These are phyloP conservation scores for Pseudogymnoascus sp. DNA, from an alignment of 2,329 filamentous ascomycete species.

Conservation along the genomic window DNA sequence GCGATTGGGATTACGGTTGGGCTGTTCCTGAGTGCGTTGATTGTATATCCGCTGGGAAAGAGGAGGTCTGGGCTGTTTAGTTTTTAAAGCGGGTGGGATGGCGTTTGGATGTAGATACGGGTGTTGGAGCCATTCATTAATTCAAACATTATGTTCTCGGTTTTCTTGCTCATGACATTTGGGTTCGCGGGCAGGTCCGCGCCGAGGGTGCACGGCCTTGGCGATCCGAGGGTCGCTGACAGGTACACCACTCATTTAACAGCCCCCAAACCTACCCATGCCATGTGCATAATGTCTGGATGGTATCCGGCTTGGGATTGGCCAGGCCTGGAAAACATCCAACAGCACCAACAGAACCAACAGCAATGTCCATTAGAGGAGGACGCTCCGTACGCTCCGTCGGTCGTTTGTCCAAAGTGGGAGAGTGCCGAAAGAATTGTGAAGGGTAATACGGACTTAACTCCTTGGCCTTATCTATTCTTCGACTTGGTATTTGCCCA, in stretches of 20 bases:
- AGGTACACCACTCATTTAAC: background rate
- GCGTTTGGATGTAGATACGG: background rate
- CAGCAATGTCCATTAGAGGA: background rate
- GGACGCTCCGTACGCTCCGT: background rate
- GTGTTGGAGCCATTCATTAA: background rate
- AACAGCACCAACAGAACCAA: background rate
- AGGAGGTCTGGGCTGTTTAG: slow-evolving; percentile 35
- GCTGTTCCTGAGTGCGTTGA: slow-evolving; percentile 33
- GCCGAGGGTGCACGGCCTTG: background rate
- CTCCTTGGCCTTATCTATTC: background rate
- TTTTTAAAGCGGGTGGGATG: slow-evolving; percentile 23
- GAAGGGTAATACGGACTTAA: background rate
- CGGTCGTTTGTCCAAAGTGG: background rate
- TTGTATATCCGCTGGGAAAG: slow-evolving; percentile 36
- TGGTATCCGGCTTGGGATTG: background rate
- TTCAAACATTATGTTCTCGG: background rate
- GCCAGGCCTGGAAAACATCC: background rate
- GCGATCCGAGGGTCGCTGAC: background rate
- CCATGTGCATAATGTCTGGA: background rate
- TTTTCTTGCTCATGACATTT: background rate
- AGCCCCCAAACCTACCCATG: background rate
- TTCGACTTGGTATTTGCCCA: background rate
- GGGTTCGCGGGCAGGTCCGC: slow-evolving; percentile 1
- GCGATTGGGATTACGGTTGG: slow-evolving; percentile 37
- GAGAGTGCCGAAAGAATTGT: background rate